These are phyloP conservation scores for Neohortaea acidophila DNA, from an alignment of 495 filamentous ascomycete species.

Conservation along the genomic window DNA sequence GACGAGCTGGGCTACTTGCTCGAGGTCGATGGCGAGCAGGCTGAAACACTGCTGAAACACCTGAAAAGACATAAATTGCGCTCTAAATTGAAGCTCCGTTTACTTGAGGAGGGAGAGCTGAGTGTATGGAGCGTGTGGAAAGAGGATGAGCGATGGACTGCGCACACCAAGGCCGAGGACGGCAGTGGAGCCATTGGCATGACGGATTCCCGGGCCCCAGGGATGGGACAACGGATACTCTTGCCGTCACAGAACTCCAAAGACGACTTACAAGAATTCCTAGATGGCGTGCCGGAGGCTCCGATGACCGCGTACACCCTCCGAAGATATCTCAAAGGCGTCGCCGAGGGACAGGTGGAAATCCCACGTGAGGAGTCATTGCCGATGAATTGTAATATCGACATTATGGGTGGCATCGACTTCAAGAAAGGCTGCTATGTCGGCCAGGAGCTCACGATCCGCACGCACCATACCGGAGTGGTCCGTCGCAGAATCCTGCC, in stretches of 20 bases:
- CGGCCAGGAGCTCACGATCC: conserved; percentile 88
- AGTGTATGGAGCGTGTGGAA: conserved; percentile 56
- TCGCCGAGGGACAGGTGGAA: conserved; percentile 73
- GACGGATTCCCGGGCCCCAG: conserved; percentile 14
- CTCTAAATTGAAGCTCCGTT: conserved; percentile 53
- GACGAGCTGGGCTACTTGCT: conserved; percentile 53
- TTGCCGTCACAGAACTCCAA: background rate
- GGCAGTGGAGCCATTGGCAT: conserved; percentile 4
- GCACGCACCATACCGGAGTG: conserved; percentile 84
- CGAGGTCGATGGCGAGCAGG: conserved; percentile 60
- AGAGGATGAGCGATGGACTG: conserved; percentile 24
- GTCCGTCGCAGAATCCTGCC: conserved; percentile 85
- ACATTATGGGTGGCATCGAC: conserved; percentile 67
- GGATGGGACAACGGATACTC: conserved; percentile 40
- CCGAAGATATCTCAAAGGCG: conserved; percentile 58
- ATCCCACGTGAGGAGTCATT: conserved; percentile 52
- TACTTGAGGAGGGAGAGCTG: conserved; percentile 47
- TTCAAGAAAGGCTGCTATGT: conserved; percentile 95
- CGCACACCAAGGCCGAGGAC: background rate
- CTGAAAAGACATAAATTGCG: conserved; percentile 72
- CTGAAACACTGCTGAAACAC: conserved; percentile 46
- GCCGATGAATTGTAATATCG: conserved; percentile 72
- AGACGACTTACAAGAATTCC: background rate
- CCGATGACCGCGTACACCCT: conserved; percentile 39
- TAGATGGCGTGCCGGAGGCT: conserved; percentile 2